Evolutionary conservation across 75 land plant genomes (phyloP), one percentile per base, ranked within the genome.

Genomic region (Adiantum capillusveneris): DNA sequence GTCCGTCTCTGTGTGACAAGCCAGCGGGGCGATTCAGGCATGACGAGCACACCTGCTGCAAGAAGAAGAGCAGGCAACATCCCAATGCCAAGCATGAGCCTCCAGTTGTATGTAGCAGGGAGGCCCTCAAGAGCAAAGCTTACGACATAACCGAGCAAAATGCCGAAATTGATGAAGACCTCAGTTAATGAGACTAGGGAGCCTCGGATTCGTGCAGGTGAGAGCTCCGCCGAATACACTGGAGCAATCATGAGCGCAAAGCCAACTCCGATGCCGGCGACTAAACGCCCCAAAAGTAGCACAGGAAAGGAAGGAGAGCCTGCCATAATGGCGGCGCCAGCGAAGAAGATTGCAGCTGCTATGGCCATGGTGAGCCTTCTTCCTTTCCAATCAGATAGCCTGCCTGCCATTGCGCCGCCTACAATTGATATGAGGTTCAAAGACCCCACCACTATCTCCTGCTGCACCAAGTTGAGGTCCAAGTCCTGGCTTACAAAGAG

Each of bases 1-100:
- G 58, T 0, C n/a, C 82, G 69, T 52, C 75, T 69, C 37, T 74
- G 72, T 79, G 82, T 84, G 49, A 82, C 79, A 11, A 87, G 93
- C 97, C 97, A 91, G 21, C 97, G 78, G 2, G 97, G 97, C 21
- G 94, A 88, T 44, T 91, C 97, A 2, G 97, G 97, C 94, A 91
- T 87, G 11, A 65, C 18, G 0, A 82, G 46, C 24, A 82, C 93
- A 2, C 76, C 84, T 12, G 65, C 0, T 0, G 58, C 84, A 5
- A 91, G 55, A n/a, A 43, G 56, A 17, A 80, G 25, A 1, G 97
- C 75, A 0, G 97, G 97, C 3, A 84, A 13, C 42, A 68, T 79
- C 0, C 89, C 94, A 0, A 82, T 1, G 6, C 85, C 94, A 17
- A 91, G 72, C 97, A 91, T 91, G 6, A 88, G 20, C 19, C 97